phyloP scores from a whole-genome alignment of 2,329 filamentous ascomycete species.

The Cladosporium sp. region DNA sequence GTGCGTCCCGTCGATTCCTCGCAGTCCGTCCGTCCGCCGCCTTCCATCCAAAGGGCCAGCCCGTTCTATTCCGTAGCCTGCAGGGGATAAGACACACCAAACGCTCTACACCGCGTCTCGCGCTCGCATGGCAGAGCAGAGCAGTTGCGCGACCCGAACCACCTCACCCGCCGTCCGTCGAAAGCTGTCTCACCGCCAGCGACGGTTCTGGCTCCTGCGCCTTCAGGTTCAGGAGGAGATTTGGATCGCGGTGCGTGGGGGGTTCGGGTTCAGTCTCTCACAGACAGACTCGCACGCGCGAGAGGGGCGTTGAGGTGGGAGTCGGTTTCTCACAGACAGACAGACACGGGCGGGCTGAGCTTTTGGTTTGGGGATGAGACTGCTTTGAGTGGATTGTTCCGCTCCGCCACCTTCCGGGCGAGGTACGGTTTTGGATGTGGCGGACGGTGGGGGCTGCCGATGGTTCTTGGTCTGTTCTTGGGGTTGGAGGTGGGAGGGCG shows the following conservation, averaged over 20 bases:
- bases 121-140: not conserved
- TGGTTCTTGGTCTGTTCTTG: not conserved
- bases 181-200: not conserved
- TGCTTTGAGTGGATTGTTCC: not conserved
- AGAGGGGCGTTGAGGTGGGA: not conserved
- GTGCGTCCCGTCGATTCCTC: too few species aligned
- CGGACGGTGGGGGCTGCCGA: not conserved
- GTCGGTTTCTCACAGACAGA: not conserved
- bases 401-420: conserved; percentile 2
- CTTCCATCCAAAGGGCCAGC: too few species aligned
- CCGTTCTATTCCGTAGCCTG: too few species aligned
- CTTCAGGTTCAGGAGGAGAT: conserved; percentile 11
- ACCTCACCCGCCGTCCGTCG: not conserved
- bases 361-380: not conserved
- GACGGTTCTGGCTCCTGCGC: not conserved
- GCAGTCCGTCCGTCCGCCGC: too few species aligned
- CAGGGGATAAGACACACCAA: conserved; percentile 2
- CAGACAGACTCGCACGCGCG: not conserved
- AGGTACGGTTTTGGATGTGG: not conserved
- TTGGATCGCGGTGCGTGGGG: not conserved
- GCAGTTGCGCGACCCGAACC: not conserved
- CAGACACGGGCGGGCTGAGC: not conserved
- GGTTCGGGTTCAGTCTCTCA: not conserved
- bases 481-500: not conserved
- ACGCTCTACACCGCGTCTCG: not conserved